Conservation (phyloP, 495 filamentous ascomycete species). For the Penicillium cataractarum region DNA sequence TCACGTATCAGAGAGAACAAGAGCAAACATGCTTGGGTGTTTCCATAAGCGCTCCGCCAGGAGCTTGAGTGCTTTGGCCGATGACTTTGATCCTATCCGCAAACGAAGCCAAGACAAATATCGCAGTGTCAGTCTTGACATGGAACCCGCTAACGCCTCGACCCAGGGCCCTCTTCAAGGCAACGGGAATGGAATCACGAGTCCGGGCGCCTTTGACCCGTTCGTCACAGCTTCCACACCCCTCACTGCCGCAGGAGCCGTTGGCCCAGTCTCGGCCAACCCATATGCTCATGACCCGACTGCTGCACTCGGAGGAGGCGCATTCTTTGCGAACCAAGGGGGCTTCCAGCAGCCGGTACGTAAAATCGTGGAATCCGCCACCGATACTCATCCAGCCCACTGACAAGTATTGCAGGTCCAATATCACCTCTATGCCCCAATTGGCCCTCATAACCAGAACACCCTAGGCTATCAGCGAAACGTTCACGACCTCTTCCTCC, state of each 20-base stretch:
- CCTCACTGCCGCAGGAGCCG: conserved; percentile 53
- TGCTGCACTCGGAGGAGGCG: conserved; percentile 52
- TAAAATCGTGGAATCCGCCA: neutral
- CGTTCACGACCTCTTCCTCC: conserved; percentile 87
- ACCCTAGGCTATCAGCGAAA: conserved; percentile 79
- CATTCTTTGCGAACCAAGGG: conserved; percentile 59
- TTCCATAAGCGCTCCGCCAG: conserved; percentile 13
- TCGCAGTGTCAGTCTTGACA: conserved; percentile 15
- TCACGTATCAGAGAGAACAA: neutral
- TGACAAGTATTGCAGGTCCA: conserved; percentile 57
- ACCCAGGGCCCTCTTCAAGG: conserved; percentile 44
- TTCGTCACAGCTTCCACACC: conserved; percentile 60
- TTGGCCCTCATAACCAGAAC: conserved; percentile 79
- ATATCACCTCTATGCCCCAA: conserved; percentile 91
- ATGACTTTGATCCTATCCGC: conserved; percentile 17
- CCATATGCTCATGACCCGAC: conserved; percentile 65
- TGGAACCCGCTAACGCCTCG: conserved; percentile 27
- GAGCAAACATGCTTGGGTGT: conserved; percentile 12
- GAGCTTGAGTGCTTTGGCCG: conserved; percentile 30
- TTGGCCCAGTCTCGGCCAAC: conserved; percentile 58
- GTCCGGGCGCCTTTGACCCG: conserved; percentile 56
- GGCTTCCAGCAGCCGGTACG: conserved; percentile 71
- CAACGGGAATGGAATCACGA: conserved; percentile 43
- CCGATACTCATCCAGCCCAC: conserved; percentile 6
- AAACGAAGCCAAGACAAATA: neutral